These are phyloP conservation scores for Geosmithia morbida DNA, from an alignment of 2,329 filamentous ascomycete genomes.

Conservation along the genomic window DNA sequence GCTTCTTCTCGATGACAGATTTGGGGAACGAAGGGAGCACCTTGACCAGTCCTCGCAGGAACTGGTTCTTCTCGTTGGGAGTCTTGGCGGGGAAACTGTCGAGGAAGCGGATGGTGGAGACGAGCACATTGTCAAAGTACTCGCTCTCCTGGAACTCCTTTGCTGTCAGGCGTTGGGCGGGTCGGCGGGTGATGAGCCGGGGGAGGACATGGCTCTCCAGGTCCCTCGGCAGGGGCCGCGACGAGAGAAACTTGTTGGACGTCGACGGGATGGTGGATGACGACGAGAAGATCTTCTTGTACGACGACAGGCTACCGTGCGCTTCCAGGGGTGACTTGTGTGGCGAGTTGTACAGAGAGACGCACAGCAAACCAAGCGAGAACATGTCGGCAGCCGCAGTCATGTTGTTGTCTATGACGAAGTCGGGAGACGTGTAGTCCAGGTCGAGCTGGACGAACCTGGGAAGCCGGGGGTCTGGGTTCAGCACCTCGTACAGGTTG, in stretches of 20 bases:
- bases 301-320: conserved; percentile 66
- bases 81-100: conserved; percentile 88
- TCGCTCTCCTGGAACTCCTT: conserved; percentile 87
- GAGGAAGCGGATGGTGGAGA: conserved; percentile 90
- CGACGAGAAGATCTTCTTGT: conserved; percentile 70
- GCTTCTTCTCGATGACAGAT: conserved; percentile 87
- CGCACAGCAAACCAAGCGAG: conserved; percentile 74
- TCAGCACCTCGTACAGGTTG: conserved; percentile 68
- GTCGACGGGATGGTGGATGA: conserved; percentile 65
- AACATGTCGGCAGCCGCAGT: conserved; percentile 83
- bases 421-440: conserved; percentile 90
- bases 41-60: conserved; percentile 75
- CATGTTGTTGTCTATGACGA: conserved; percentile 80
- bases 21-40: conserved; percentile 87
- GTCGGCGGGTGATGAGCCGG: conserved; percentile 71
- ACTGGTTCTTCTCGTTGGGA: conserved; percentile 76
- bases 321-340: conserved; percentile 76
- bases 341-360: conserved; percentile 89
- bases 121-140: conserved; percentile 93
- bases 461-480: conserved; percentile 74
- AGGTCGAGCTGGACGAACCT: conserved; percentile 74
- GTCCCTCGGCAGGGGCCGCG: conserved; percentile 65
- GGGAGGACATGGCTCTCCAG: conserved; percentile 65
- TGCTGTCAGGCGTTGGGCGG: conserved; percentile 76
- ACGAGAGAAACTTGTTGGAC: conserved; percentile 73